Evolutionary conservation across 2,329 filamentous ascomycete species (phyloP).

Genomic region (Elsinoe arachidis): DNA sequence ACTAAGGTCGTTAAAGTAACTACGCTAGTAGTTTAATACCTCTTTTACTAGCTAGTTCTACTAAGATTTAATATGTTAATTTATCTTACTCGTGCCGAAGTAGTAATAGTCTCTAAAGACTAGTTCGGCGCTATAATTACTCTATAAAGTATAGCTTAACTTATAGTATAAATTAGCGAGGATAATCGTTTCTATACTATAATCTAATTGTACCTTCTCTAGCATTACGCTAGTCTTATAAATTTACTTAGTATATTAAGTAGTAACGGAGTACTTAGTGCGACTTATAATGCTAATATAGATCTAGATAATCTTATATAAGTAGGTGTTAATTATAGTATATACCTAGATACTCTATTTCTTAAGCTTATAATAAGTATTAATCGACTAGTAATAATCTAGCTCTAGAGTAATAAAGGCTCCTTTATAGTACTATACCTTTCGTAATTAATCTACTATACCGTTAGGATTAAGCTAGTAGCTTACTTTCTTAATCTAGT

Average conservation of each 20-base stretch:
- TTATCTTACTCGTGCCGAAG: neutral
- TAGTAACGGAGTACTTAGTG: neutral
- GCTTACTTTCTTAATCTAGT: no score
- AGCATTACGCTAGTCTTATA: neutral
- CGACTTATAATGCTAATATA: neutral
- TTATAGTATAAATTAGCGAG: neutral
- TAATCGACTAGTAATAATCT: no score
- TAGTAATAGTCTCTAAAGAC: neutral
- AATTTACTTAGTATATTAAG: neutral
- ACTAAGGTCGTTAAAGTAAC: no score
- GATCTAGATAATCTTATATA: neutral
- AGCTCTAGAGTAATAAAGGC: no score
- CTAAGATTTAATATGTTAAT: neutral
- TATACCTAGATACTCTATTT: neutral
- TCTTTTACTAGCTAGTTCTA: neutral
- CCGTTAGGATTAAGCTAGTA: no score
- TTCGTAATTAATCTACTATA: no score
- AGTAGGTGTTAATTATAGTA: neutral
- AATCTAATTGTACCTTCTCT: neutral
- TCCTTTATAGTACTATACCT: no score
- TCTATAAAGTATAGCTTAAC: neutral
- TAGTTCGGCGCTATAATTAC: neutral
- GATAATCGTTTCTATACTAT: neutral
- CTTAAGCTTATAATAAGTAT: no score
- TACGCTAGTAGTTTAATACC: no score